These are phyloP conservation scores for Botrytis pseudocinerea DNA, from an alignment of 2,329 filamentous ascomycete species.

Conservation along the genomic window DNA sequence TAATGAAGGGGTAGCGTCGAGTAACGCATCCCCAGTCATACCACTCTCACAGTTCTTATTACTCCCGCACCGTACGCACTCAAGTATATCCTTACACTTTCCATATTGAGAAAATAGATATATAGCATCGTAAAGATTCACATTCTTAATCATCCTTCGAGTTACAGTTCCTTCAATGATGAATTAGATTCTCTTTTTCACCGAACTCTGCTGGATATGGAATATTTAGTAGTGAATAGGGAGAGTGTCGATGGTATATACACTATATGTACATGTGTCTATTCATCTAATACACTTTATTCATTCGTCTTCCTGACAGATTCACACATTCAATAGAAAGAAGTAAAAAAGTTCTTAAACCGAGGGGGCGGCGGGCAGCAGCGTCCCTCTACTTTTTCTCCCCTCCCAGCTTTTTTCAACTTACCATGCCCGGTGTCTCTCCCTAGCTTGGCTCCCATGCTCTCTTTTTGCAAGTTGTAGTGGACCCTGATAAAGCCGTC, in stretches of 20 bases:
- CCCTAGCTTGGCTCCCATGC: conserved; percentile 13
- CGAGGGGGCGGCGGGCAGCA: conserved; percentile 11
- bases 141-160: neutral
- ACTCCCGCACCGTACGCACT: neutral
- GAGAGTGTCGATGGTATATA: neutral
- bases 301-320: neutral
- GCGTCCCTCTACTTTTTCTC: neutral
- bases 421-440: conserved; percentile 8
- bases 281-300: neutral
- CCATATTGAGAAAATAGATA: neutral
- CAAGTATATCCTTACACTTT: neutral
- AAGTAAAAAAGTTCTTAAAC: neutral
- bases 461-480: neutral
- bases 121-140: neutral
- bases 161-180: neutral
- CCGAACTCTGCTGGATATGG: neutral
- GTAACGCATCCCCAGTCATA: neutral
- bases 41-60: neutral
- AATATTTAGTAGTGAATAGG: neutral
- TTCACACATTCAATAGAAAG: neutral
- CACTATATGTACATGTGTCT: too few species aligned
- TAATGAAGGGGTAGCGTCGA: neutral
- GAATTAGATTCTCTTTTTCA: neutral
- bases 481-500: conserved; percentile 20
- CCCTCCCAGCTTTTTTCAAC: neutral